Evolutionary conservation across 345 rosid species (phyloP), one percentile per base, ranked within the genome.

Genomic region (Raphanus sativus): DNA sequence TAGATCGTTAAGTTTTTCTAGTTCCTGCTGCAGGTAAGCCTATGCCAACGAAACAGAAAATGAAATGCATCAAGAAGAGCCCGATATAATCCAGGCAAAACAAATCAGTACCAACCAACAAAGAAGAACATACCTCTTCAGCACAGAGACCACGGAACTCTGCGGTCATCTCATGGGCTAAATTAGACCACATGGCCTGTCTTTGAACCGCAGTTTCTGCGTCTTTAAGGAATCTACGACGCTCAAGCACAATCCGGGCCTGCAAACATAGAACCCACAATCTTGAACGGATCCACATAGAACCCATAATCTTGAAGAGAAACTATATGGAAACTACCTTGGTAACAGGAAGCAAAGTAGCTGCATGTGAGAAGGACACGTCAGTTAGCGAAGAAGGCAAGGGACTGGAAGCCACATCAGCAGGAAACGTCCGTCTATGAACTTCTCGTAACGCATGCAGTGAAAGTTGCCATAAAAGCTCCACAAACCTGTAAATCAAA

Each of bases 111-210:
- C 59, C 30, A 33, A 69, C 60, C 65, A 52, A 73, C 54, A 29
- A 62, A 69, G 4, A 56, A 34, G 1, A 58, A 74, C 17, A 62
- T 15, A 93, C 99, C 98, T 95, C 99, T 83, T 95, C 99, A 67
- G 99, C 99, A 83, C 99, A 95, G 73, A 95, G 93, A 73, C 99
- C 94, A 86, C 99, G 96, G 75, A 95, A 95, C 76, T 95, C 99
- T 62, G 97, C 99, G 70, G 99, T 95, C 99, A 95, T 92, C 86
- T 95, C 98, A 85, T 95, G 98, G 62, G 99, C 99, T 85, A 95
- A 86, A 85, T 86, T 93, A 69, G 99, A 92, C 99, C 99, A 95
- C 97, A 90, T 95, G 10, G 94, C 97, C 75, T 95, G 99, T 74
- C 94, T 91, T 60, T 92, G 98, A 10, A 92, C 97, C 3, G 94